Base-by-base conservation (phyloP, 2,329 filamentous ascomycete species). In the Dactylella cylindrospora region DNA sequence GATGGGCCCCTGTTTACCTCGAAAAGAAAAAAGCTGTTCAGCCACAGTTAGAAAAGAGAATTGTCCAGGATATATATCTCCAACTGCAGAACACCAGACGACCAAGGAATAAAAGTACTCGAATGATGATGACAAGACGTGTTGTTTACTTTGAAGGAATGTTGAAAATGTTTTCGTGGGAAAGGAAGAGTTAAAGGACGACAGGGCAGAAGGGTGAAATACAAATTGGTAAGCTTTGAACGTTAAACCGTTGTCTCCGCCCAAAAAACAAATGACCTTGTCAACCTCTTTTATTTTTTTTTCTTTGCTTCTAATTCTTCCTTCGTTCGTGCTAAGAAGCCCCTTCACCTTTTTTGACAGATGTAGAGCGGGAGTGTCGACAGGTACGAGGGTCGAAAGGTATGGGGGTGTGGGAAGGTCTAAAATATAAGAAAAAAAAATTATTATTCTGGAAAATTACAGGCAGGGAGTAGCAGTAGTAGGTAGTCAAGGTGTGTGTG, bases 341-440 rank as follows among this genome's bases (percentile, higher is more conserved):
- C 55, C 55, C 55, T 61, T 53, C 55, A 61, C 55, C 55, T 61
- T n/a, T n/a, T n/a, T n/a, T 61, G 55, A 61, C 55, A 61, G 55
- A 61, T 61, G 55, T 61, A 54, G 32, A 53, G 47, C 55, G 55
- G 55, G 47, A 61, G 29, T 53, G 55, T 61, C 55, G 55, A 61
- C 55, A 61, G 55, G 55, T 52, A 61, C 55, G 55, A 61, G 55
- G 55, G 47, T 49, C 49, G 49, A 49, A 49, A 53, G 52, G 53
- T 45, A 60, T 61, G 55, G 49, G 55, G 55, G 55, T 47, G 52
- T 47, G 47, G 55, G 46, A 41, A 51, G 46, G 46, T 46, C 54
- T 61, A 61, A 61, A 61, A 61, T 61, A 61, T 61, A 61, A 9
- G 15, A 38, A 38, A n/a, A 38, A 38, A 15, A 53, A 61, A 59